phyloP scores from a whole-genome alignment of 2,329 filamentous ascomycete species.

The Aspergillus cejpii region DNA sequence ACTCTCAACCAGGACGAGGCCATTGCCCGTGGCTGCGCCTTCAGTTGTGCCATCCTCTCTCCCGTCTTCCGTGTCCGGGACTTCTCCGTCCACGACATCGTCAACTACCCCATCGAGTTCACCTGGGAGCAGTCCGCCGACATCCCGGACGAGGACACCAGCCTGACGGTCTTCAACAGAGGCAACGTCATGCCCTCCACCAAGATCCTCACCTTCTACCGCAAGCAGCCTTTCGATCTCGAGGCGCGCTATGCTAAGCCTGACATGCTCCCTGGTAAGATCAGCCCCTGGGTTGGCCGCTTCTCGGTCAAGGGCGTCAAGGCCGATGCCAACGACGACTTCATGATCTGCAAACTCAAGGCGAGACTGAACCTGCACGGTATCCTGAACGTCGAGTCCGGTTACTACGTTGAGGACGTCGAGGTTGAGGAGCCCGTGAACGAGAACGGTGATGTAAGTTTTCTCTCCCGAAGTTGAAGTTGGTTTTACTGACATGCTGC shows the following conservation, averaged over 20 bases:
- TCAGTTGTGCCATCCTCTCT: slow-evolving; percentile 94
- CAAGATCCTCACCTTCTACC: slow-evolving; percentile 98
- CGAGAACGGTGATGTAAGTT: slow-evolving; percentile 47
- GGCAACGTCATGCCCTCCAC: slow-evolving; percentile 96
- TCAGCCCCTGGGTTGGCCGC: slow-evolving; percentile 89
- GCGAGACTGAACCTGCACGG: slow-evolving; percentile 94
- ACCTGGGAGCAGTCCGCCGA: slow-evolving; percentile 98
- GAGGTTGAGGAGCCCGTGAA: slow-evolving; percentile 89
- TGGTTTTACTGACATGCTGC: neutral
- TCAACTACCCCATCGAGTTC: slow-evolving; percentile 97
- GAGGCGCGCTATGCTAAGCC: slow-evolving; percentile 91
- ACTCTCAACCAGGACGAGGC: slow-evolving; percentile 98
- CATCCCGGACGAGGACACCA: slow-evolving; percentile 97
- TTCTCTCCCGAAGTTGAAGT: too few species aligned
- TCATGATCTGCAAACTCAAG: slow-evolving; percentile 99
- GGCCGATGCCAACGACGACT: slow-evolving; percentile 86
- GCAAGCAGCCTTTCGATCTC: slow-evolving; percentile 93
- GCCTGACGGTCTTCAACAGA: slow-evolving; percentile 92
- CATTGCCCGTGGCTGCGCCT: slow-evolving; percentile 88
- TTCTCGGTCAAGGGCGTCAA: slow-evolving; percentile 98
- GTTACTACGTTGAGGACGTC: slow-evolving; percentile 96
- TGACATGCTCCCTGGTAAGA: slow-evolving; percentile 78
- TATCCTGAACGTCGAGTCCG: slow-evolving; percentile 90
- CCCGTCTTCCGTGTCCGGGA: slow-evolving; percentile 98
- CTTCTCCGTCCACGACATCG: slow-evolving; percentile 94